A percentile compares a stretch with the other conserved stretches of the same genome.
These are phyloP conservation scores for Fusarium albosuccineum DNA, from an alignment of 2,329 filamentous ascomycete species.

Conservation along the genomic window DNA sequence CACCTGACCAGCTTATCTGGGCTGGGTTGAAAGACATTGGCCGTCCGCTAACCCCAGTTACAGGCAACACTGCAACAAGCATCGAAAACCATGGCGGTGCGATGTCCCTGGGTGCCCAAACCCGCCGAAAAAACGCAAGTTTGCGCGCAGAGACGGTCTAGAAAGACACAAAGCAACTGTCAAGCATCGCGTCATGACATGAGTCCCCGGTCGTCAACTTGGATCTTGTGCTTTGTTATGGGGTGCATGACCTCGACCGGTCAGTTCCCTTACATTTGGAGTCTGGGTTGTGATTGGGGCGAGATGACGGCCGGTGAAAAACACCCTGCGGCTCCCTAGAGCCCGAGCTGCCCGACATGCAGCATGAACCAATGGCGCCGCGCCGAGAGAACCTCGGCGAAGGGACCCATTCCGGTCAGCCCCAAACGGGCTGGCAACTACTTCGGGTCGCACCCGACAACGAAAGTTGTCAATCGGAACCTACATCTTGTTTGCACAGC, in stretches of 20 bases:
- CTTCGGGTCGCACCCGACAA: constrained; percentile 26
- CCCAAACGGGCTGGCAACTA: constrained; percentile 26
- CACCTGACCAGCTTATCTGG: constrained; percentile 15
- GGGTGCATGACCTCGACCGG: constrained; percentile 41
- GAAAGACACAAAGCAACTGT: constrained; percentile 57
- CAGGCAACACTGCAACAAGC: constrained; percentile 60
- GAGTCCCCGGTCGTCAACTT: constrained; percentile 31
- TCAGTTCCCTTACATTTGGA: constrained; percentile 40
- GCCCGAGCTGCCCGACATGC: constrained; percentile 34
- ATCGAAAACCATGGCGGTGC: constrained; percentile 58
- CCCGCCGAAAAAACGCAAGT: constrained; percentile 56
- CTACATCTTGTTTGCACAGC: constrained; percentile 12
- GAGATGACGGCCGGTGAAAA: constrained; percentile 37
- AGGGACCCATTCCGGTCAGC: constrained; percentile 21
- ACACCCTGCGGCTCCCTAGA: constrained; percentile 33
- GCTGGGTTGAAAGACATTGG: constrained; percentile 10
- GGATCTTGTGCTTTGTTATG: constrained; percentile 29
- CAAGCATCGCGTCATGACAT: constrained; percentile 52
- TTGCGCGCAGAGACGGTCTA: constrained; percentile 58
- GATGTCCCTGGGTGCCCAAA: constrained; percentile 56
- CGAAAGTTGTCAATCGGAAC: constrained; percentile 15
- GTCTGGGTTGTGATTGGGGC: constrained; percentile 40
- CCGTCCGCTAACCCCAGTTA: constrained; percentile 35
- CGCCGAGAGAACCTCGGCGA: constrained; percentile 29
- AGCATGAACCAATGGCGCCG: constrained; percentile 35